A percentile compares a stretch with the other conserved stretches of the same genome.
Evolutionary conservation across 2,329 filamentous ascomycete genomes (phyloP).

Genomic region (Nemania sp.): DNA sequence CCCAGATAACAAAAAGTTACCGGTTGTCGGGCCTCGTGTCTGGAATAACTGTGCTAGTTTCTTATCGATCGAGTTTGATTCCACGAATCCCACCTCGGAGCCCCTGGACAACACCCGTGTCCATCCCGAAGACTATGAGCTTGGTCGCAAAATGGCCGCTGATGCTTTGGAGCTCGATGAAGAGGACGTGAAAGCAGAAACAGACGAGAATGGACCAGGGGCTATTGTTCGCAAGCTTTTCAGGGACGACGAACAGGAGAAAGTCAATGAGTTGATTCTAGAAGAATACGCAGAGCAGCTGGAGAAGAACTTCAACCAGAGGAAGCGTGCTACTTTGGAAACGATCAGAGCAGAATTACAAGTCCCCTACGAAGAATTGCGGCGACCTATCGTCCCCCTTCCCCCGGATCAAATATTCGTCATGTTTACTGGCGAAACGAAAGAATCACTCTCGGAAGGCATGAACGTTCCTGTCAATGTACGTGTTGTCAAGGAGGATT

Average conservation of each 20-base stretch:
- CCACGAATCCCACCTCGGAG: conserved; percentile 79
- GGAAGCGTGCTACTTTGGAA: conserved; percentile 93
- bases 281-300: conserved; percentile 97
- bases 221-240: conserved; percentile 95
- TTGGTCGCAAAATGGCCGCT: conserved; percentile 96
- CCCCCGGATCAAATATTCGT: conserved; percentile 83
- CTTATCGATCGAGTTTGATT: conserved; percentile 84
- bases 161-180: conserved; percentile 96
- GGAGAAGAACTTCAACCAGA: conserved; percentile 88
- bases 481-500: conserved; percentile 85
- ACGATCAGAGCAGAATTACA: conserved; percentile 94
- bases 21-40: conserved; percentile 84
- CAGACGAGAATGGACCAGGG: conserved; percentile 83
- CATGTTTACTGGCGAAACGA: conserved; percentile 93
- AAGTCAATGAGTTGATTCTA: conserved; percentile 92
- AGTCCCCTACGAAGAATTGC: conserved; percentile 90
- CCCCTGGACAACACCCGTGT: conserved; percentile 96
- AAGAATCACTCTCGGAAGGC: conserved; percentile 77
- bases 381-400: conserved; percentile 74
- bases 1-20: conserved; percentile 73
- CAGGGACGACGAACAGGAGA: conserved; percentile 88
- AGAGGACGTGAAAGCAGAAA: conserved; percentile 94
- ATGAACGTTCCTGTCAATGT: conserved; percentile 94
- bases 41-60: conserved; percentile 99
- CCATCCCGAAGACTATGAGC: conserved; percentile 96